Base-by-base conservation (phyloP, 2,329 filamentous ascomycete genomes). In the Verticillium klebahnii region DNA sequence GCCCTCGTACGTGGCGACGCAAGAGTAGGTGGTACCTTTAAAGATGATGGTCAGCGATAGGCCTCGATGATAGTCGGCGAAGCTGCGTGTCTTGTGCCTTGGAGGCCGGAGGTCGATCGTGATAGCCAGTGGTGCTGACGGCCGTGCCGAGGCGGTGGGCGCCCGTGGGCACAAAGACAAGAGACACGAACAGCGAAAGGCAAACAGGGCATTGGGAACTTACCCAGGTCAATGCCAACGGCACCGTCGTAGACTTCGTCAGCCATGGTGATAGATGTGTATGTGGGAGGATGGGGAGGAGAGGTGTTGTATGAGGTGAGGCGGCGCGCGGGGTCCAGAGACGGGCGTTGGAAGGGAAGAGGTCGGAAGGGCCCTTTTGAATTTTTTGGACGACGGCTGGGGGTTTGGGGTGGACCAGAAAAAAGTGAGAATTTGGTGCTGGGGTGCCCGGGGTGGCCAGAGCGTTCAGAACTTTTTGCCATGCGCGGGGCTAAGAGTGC, bases 151-250 rank as follows among this genome's bases (percentile, higher is more conserved):
- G 63, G 57, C 52, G 34, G n/a, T 32, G 39, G 57, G 31, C 31
- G 57, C 56, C 29, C 54, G 45, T 50, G 19, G 8, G 17, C 45
- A 50, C n/a, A 19, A n/a, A 60, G 2, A 2, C 45, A 50, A 50
- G 2, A 19, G 1, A 60, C 61, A 58, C 56, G 29, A 61, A 56
- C 32, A 40, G 56, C 39, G 57, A 50, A 60, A 34, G 45, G 57
- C 45, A 50, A 23, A 25, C 37, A 40, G 37, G 15, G 14, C 6
- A 7, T 15, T 56, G 37, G 50, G 60, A 69, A 83, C 89, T 75
- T 85, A 96, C 94, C 95, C 84, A 99, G 88, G 89, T 99, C 95
- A 85, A 99, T 99, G 89, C 95, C 95, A 85, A 98, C 92, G 88
- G 95, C 95, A 91, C 95, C 95, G 80, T 99, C 95, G 82, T 98